A percentile compares a stretch with the other conserved stretches of the same genome.
Conservation (phyloP, 345 rosid species). For the Rubroshorea leprosula region DNA sequence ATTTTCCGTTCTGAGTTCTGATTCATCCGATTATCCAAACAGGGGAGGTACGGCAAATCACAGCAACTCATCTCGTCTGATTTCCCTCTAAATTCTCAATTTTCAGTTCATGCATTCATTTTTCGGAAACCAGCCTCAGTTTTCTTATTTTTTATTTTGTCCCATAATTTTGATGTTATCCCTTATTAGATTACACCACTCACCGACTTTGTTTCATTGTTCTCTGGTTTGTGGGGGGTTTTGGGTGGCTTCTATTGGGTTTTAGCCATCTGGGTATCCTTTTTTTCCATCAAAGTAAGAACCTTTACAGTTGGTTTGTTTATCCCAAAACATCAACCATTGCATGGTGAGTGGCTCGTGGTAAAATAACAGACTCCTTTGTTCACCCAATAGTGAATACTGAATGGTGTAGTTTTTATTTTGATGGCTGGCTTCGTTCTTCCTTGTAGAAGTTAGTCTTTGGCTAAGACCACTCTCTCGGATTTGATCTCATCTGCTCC, state of each 20-base stretch:
- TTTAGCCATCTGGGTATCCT: neutral
- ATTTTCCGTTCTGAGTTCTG: conserved; percentile 18
- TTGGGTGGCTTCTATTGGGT: neutral
- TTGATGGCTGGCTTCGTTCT: neutral
- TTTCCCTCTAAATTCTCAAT: neutral
- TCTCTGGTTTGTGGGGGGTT: neutral
- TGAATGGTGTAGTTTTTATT: neutral
- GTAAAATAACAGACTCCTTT: no score
- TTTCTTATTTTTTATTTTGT: conserved; percentile 12
- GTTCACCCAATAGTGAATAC: neutral
- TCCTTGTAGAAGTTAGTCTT: neutral
- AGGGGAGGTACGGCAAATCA: conserved; percentile 29
- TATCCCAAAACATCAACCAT: no score
- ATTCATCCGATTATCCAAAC: conserved; percentile 22
- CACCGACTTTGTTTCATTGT: neutral
- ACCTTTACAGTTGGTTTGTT: neutral
- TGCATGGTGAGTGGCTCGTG: no score
- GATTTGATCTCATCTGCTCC: neutral
- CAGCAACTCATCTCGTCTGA: neutral
- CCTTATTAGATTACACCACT: conserved; percentile 20
- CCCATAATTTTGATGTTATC: conserved; percentile 31
- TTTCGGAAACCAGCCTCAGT: neutral
- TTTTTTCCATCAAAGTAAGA: neutral
- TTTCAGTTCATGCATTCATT: neutral
- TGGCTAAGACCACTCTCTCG: neutral